Base-by-base conservation (phyloP, 2,329 filamentous ascomycete species). In the Triangularia setosa region DNA sequence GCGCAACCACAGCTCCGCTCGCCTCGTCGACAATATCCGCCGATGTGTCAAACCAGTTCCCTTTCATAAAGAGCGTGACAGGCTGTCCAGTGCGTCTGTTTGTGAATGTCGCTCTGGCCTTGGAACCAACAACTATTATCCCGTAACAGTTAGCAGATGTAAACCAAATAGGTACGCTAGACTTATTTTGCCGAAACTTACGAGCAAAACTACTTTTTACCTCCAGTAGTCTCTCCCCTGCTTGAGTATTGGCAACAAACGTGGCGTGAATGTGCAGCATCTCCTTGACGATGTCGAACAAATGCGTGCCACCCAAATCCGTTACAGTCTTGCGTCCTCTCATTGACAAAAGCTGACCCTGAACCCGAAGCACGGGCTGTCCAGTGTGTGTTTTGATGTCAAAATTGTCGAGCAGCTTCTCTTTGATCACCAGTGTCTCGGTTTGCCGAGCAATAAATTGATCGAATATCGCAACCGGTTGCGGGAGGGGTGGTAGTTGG, bases 401-500 rank as follows among this genome's bases (percentile, higher is more conserved):
- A 75, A 90, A 90, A 73, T 81, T 85, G 76, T 90, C 87, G 64
- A 87, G 73, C 18, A 88, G 78, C 69, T 86, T 87, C 71, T 90
- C 87, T 69, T 82, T 84, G 58, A 90, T 77, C 1, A 85, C 72
- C 6, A 90, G 75, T 1, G 82, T 85, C 70, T 82, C 79, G 5
- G 73, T 70, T 30, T 78, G 73, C 0, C 65, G 72, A 2, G 78
- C 75, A 25, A 80, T 72, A 66, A 78, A 74, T 8, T 74, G 73
- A 61, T 73, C 68, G 67, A 81, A 79, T 60, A 83, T 66, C 63
- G 78, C 79, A 11, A 81, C 69, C 8, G 73, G 72, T 60, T 73
- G 75, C 11, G 70, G 68, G 7, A 74, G 67, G 21, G 73, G 70
- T 4, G 69, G 68, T 30, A 79, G 74, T 60, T 67, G 64, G 58